These are phyloP conservation scores for Penicillium alfredii DNA, from an alignment of 495 filamentous ascomycete species.

Conservation along the genomic window DNA sequence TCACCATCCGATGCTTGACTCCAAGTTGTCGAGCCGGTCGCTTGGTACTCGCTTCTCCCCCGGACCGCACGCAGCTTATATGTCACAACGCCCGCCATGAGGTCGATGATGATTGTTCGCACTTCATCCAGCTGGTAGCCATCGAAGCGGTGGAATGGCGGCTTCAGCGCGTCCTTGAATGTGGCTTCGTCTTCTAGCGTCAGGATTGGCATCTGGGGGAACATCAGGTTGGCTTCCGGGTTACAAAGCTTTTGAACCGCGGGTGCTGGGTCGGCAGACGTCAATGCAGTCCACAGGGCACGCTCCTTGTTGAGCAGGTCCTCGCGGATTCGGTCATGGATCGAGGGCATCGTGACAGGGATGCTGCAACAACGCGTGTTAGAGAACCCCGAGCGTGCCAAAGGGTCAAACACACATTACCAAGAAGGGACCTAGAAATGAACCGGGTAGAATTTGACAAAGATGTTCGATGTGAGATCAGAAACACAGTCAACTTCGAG, in stretches of 20 bases:
- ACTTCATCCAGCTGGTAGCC: conserved; percentile 35
- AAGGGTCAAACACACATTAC: too few species aligned
- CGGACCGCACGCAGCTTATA: conserved; percentile 30
- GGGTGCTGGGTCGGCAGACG: conserved; percentile 37
- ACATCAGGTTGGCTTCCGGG: conserved; percentile 32
- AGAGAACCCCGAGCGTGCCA: too few species aligned
- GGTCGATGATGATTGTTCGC: conserved; percentile 37
- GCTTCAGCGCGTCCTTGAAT: conserved; percentile 24
- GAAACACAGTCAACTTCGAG: too few species aligned
- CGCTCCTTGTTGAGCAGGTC: conserved; percentile 38
- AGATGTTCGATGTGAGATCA: not conserved
- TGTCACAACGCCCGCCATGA: conserved; percentile 40
- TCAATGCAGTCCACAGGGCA: conserved; percentile 40
- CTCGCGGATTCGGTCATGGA: conserved; percentile 42
- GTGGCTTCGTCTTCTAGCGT: conserved; percentile 26
- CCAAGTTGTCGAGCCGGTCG: conserved; percentile 38
- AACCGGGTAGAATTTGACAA: too few species aligned
- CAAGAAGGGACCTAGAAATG: too few species aligned
- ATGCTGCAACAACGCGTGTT: too few species aligned
- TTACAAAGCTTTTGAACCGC: conserved; percentile 36
- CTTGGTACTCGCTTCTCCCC: conserved; percentile 24
- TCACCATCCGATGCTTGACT: conserved; percentile 42
- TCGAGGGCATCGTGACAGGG: conserved; percentile 26
- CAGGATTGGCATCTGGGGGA: conserved; percentile 33
- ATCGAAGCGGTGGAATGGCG: conserved; percentile 42